A percentile compares a stretch with the other conserved stretches of the same genome.
These are phyloP conservation scores for Candida pseudofarinosa DNA, from an alignment of 805 yeast genomes.

Conservation along the genomic window DNA sequence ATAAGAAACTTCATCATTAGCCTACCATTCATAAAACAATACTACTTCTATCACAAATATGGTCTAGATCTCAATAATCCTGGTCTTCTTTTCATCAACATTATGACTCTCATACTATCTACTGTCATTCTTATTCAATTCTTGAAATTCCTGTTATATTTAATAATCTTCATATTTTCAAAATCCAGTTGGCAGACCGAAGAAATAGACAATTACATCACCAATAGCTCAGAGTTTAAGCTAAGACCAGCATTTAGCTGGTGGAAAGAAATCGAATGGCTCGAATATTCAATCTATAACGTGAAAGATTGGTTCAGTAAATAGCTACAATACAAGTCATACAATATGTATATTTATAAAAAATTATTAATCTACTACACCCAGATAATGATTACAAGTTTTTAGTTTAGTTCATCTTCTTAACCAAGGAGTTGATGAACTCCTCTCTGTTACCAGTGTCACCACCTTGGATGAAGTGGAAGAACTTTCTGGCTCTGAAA, in stretches of 20 bases:
- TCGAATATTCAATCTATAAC: constrained; percentile 25
- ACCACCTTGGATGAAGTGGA: constrained; percentile 97
- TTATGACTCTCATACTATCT: constrained; percentile 18
- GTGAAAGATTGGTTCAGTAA: constrained; percentile 12
- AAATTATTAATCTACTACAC: constrained; percentile 1
- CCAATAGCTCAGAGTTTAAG: constrained; percentile 12
- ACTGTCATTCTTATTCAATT: constrained; percentile 16
- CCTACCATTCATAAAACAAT: constrained; percentile 30
- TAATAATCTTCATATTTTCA: constrained; percentile 7
- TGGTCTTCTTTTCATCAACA: constrained; percentile 18
- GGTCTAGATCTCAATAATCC: constrained; percentile 16
- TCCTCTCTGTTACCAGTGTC: constrained; percentile 98
- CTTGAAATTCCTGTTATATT: constrained; percentile 12
- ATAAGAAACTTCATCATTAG: constrained; percentile 16
- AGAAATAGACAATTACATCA: constrained; percentile 9
- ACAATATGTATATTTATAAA: constrained; percentile 3
- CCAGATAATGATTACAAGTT: constrained; percentile 8
- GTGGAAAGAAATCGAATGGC: constrained; percentile 31
- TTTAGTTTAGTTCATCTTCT: constrained; percentile 79
- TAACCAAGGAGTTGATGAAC: constrained; percentile 89
- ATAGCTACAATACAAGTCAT: constrained; percentile 3
- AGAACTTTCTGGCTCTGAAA: constrained; percentile 97
- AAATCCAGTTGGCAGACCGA: background rate
- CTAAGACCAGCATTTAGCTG: constrained; percentile 13
- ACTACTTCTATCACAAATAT: constrained; percentile 21